These are phyloP conservation scores for Ligustrum vulgare DNA, from an alignment of 257 asterid species.

Conservation along the genomic window DNA sequence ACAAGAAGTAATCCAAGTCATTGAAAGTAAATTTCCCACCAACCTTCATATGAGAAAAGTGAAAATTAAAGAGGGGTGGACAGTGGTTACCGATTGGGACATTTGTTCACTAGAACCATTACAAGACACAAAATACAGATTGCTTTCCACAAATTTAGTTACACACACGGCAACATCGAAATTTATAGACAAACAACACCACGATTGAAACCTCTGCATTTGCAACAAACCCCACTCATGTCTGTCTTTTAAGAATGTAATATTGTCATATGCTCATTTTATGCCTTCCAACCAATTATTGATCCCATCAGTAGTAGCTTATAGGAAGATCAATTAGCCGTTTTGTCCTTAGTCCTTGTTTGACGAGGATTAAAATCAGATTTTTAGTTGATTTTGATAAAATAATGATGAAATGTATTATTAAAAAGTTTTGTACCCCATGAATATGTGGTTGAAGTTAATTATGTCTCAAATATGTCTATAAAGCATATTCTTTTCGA, in stretches of 20 bases:
- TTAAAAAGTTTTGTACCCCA: too few species aligned
- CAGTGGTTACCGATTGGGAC: background rate
- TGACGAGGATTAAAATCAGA: too few species aligned
- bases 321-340: too few species aligned
- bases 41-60: background rate
- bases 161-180: background rate
- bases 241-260: background rate
- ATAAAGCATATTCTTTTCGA: too few species aligned
- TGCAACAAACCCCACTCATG: background rate
- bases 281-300: background rate
- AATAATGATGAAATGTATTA: too few species aligned
- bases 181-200: background rate
- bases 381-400: too few species aligned
- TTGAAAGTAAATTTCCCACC: background rate
- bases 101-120: background rate
- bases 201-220: background rate
- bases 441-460: too few species aligned
- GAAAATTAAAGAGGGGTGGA: background rate
- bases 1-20: background rate
- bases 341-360: too few species aligned
- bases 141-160: background rate
- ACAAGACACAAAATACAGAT: background rate
- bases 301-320: too few species aligned
- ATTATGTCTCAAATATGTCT: too few species aligned
- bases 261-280: background rate